Evolutionary conservation across 768 basidiomycete species (phyloP).

Genomic region (Astraeus odoratus): DNA sequence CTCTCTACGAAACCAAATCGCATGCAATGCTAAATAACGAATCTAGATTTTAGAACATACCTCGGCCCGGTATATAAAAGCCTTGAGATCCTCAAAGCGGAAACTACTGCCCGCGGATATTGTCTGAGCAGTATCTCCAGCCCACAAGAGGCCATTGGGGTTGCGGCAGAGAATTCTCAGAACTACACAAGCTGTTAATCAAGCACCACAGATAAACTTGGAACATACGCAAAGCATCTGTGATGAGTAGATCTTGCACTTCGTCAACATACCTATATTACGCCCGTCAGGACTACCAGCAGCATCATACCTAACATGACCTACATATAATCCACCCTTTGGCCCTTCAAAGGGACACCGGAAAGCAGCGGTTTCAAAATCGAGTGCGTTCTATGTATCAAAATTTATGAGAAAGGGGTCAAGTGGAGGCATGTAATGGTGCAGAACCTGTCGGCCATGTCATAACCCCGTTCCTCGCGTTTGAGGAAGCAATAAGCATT

Average conservation of each 20-base stretch:
- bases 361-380: slow-evolving; percentile 32
- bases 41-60: slow-evolving; percentile 26
- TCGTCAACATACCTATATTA: slow-evolving; percentile 54
- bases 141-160: slow-evolving; percentile 59
- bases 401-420: neutral
- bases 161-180: slow-evolving; percentile 51
- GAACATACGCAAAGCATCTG: slow-evolving; percentile 46
- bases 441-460: slow-evolving; percentile 50
- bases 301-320: slow-evolving; percentile 7
- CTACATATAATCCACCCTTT: slow-evolving; percentile 49
- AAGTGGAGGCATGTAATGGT: neutral
- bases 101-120: slow-evolving; percentile 65
- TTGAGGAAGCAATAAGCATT: slow-evolving; percentile 40
- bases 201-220: neutral
- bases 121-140: slow-evolving; percentile 69
- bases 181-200: slow-evolving; percentile 31
- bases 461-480: slow-evolving; percentile 31
- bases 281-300: neutral
- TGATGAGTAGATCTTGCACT: slow-evolving; percentile 57
- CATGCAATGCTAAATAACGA: neutral
- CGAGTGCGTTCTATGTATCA: slow-evolving; percentile 40
- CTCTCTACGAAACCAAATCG: slow-evolving; percentile 6
- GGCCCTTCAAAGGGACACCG: slow-evolving; percentile 18
- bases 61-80: slow-evolving; percentile 52
- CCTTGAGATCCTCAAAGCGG: slow-evolving; percentile 57